Base-by-base conservation (phyloP, 805 yeast genomes). In the Metschnikowia bowlesiae region DNA sequence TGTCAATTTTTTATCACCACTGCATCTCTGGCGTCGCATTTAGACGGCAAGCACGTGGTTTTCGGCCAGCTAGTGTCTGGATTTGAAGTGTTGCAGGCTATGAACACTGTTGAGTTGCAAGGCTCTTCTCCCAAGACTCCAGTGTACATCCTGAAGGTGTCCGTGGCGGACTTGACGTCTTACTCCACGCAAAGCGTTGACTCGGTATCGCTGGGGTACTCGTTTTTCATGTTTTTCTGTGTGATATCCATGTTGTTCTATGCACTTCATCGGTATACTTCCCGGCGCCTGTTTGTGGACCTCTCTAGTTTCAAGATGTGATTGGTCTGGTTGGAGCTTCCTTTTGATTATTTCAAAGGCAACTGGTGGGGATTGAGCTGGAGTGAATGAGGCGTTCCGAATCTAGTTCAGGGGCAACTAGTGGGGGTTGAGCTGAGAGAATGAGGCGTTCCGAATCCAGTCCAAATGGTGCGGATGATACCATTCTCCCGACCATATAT, bases 51-150 rank as follows among this genome's bases (percentile, higher is more conserved):
- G 22, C 66, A 63, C 42, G 68, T 64, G 29, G 65, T 64, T 3
- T 64, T 64, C 39, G 68, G 68, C 35, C 68, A 64, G 57, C 34
- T 64, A 26, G 55, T 63, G 31, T 52, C 42, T 8, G 68, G 67
- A 1, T 62, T 62, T 39, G 59, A 60, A 37, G 35, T 50, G 10
- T 41, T 58, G 43, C 50, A 51, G 28, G 31, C 16, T 34, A 44
- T 58, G 49, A 54, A 56, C 50, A 34, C 37, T 13, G 50, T 46
- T 36, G 48, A 46, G 8, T 28, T 45, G 9, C 28, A 47, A 8
- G 52, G 49, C 18, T 49, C 50, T 34, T 28, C 38, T 6, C 58
- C 59, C 8, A 37, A 40, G 26, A 37, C 29, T 16, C 52, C 53
- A 28, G 31, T 51, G 18, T 46, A 46, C 33, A 47, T 57, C 33